Base-by-base conservation (phyloP, 176 grass and related monocot species). In the Neostapfia colusana region DNA sequence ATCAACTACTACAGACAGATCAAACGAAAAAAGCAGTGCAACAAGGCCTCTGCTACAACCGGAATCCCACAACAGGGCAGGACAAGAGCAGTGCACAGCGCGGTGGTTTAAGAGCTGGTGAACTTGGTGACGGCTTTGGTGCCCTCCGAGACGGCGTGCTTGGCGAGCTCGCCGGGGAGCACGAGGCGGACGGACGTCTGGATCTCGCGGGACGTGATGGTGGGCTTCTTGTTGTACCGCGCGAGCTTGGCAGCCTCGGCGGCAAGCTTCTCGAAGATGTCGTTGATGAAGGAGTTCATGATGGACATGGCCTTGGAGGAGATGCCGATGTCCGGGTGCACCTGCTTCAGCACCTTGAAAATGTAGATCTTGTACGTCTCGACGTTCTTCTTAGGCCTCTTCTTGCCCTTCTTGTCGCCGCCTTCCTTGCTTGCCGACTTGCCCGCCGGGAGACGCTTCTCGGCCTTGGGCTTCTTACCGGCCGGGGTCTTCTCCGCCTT, bases 361-460 rank as follows among this genome's bases (percentile, higher is more conserved):
- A 97, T 97, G 80, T 97, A 97, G 68, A 97, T 90, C 87, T 97
- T 93, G 51, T 97, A 97, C 0, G 90, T 93, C 88, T 97, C 93
- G 3, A 82, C 69, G 10, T 10, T 34, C 69, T 82, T 82, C n/a
- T 76, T 83, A 27, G 14, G 72, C 72, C 36, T 59, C 81, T 83
- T 75, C 72, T 1, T 36, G 0, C 65, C 73, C 44, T 54, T 70
- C 73, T 77, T 77, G 42, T 75, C 65, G 41, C 64, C 73, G 64
- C 59, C 69, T 15, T 77, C 66, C 73, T 84, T 77, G 11, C 43
- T 23, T 15, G 68, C 44, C 31, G 68, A 14, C 73, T 84, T 84
- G 7, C 73, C 67, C 2, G 73, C 65, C 0, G 82, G 73, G 0
- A 77, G 82, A 7, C 82, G 31, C 73, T 84, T 84, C 73, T 77